Base-by-base conservation (phyloP, 768 basidiomycete species). In the Ramaria sp. region DNA sequence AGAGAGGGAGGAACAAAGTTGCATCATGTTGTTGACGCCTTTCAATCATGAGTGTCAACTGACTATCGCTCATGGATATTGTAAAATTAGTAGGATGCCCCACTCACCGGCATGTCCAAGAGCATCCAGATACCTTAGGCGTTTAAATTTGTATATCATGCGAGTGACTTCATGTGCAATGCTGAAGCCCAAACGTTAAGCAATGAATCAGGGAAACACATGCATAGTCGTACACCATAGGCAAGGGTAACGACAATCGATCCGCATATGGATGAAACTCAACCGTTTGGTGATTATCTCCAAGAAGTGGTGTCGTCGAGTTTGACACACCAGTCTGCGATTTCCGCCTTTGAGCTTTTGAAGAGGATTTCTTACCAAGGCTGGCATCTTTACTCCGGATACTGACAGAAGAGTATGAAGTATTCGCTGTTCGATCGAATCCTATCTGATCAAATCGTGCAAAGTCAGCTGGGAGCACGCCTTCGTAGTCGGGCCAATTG, bases 71-170 rank as follows among this genome's bases (percentile, higher is more conserved):
- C 28, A 52, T 9, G 32, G 18, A n/a, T 9, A 39, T 30, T 22
- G 48, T 5, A 24, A 48, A 39, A 36, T 12, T 34, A 57, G 62
- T n/a, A n/a, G n/a, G n/a, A n/a, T n/a, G n/a, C n/a, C n/a, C n/a
- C n/a, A n/a, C 70, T 65, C 64, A 80, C 89, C 83, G 27, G 93
- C 91, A 12, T 91, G 91, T 32, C 94, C 94, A 57, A 94, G 83
- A 16, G 84, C 83, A 66, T 96, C 94, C 49, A 97, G 67, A 55
- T 83, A 83, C 1, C 90, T 91, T 60, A 88, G 83, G 36, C 84
- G 73, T 63, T 83, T 81, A 67, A 88, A 93, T 50, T 69, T 69
- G 66, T 88, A 92, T 42, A 94, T 65, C 27, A 74, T 66, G 43
- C 80, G 71, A 18, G 78, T 74, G 34, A 96, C 72, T 64, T 94